phyloP scores from a whole-genome alignment of 371 early-diverging fungal genomes.

The Parasitella parasitica region DNA sequence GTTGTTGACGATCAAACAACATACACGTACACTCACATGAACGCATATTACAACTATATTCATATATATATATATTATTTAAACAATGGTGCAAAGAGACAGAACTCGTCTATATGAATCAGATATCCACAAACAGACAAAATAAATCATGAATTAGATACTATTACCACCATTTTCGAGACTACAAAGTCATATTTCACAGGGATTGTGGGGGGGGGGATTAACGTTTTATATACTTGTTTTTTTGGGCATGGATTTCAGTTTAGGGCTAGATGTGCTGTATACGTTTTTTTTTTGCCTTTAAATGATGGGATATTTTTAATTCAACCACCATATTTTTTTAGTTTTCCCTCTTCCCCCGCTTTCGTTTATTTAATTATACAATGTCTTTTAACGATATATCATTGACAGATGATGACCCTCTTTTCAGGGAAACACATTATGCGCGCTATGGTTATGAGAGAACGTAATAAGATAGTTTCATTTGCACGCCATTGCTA shows the following conservation, averaged over 20 bases:
- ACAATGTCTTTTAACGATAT: conserved; percentile 19
- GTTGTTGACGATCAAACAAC: neutral
- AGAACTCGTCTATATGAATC: neutral
- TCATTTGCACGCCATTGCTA: neutral
- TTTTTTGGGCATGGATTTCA: too few species aligned
- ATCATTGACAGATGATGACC: conserved; percentile 23
- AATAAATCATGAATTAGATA: too few species aligned
- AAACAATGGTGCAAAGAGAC: neutral
- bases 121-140: too few species aligned
- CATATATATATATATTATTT: neutral
- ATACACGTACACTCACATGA: neutral
- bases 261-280: too few species aligned
- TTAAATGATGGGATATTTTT: too few species aligned
- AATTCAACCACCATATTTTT: too few species aligned
- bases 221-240: too few species aligned
- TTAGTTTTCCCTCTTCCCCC: neutral
- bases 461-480: conserved; percentile 36
- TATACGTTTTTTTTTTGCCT: too few species aligned
- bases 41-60: too few species aligned
- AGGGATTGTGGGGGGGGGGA: too few species aligned
- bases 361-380: neutral
- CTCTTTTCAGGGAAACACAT: conserved; percentile 46
- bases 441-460: conserved; percentile 50
- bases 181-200: too few species aligned
- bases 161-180: too few species aligned